phyloP scores from a whole-genome alignment of 1,284 basidiomycete genomes.

The Microbotryum violaceum region DNA sequence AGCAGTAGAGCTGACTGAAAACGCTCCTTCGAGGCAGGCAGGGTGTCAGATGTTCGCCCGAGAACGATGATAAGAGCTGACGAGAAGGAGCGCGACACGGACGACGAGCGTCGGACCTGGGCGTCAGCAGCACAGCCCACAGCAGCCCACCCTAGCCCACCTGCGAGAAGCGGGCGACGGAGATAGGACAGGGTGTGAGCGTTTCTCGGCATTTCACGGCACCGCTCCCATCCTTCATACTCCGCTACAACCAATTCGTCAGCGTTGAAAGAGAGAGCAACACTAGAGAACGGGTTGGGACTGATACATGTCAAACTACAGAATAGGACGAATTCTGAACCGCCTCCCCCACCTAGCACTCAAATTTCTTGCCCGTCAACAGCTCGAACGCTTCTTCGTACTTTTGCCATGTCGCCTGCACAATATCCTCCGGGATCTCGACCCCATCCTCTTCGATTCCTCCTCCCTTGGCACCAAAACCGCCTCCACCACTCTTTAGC shows the following conservation, averaged over 20 bases:
- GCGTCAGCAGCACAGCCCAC: no score
- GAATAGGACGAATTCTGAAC: neutral
- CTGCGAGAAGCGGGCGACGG: neutral
- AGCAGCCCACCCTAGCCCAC: neutral
- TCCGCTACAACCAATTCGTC: neutral
- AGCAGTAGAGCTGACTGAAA: neutral
- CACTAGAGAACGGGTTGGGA: neutral
- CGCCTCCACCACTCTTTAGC: constrained; percentile 57
- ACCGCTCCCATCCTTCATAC: neutral
- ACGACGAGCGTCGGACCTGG: neutral
- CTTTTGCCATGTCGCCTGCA: constrained; percentile 64
- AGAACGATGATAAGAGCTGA: neutral
- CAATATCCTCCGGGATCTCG: constrained; percentile 62
- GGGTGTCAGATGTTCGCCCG: neutral
- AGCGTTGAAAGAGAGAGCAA: neutral
- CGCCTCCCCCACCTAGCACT: neutral
- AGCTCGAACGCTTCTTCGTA: constrained; percentile 70
- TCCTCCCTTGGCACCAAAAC: constrained; percentile 61
- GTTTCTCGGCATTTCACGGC: neutral
- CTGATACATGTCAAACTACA: neutral
- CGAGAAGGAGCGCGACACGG: neutral
- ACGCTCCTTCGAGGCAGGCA: neutral
- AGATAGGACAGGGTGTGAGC: no score
- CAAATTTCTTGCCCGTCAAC: constrained; percentile 48
- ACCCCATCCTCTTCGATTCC: constrained; percentile 58